phyloP scores from a whole-genome alignment of 345 rosid genomes.

The Lepidium africanum region DNA sequence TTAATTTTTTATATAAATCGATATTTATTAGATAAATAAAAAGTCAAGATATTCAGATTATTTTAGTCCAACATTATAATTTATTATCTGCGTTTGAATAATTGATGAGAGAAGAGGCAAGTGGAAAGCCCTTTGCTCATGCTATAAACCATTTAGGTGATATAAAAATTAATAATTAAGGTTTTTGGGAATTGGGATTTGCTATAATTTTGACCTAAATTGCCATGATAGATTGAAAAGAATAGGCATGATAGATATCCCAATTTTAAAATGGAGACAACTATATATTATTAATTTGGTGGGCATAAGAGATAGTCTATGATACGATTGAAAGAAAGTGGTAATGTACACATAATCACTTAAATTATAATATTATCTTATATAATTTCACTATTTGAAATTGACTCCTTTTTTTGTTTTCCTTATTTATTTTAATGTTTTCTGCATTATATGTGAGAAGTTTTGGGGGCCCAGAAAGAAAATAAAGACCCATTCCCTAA shows the following conservation, averaged over 20 bases:
- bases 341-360: slow-evolving; percentile 24
- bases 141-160: background rate
- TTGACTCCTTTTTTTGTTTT: background rate
- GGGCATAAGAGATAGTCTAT: slow-evolving; percentile 21
- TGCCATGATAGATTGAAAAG: slow-evolving; percentile 15
- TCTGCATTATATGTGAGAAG: background rate
- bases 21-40: background rate
- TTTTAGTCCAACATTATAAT: slow-evolving; percentile 1
- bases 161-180: background rate
- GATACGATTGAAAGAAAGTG: slow-evolving; percentile 24
- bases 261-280: background rate
- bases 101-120: slow-evolving; percentile 15
- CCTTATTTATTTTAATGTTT: background rate
- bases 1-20: background rate
- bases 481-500: slow-evolving; percentile 7
- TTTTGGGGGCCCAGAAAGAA: background rate
- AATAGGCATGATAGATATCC: slow-evolving; percentile 4
- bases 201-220: slow-evolving; percentile 23
- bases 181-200: slow-evolving; percentile 3
- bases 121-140: slow-evolving; percentile 11
- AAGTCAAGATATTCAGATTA: slow-evolving; percentile 27
- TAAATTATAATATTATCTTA: background rate
- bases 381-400: background rate
- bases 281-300: background rate
- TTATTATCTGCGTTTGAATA: slow-evolving; percentile 2